Conservation (phyloP, 2,329 filamentous ascomycete species). For the Monosporascus sp. region DNA sequence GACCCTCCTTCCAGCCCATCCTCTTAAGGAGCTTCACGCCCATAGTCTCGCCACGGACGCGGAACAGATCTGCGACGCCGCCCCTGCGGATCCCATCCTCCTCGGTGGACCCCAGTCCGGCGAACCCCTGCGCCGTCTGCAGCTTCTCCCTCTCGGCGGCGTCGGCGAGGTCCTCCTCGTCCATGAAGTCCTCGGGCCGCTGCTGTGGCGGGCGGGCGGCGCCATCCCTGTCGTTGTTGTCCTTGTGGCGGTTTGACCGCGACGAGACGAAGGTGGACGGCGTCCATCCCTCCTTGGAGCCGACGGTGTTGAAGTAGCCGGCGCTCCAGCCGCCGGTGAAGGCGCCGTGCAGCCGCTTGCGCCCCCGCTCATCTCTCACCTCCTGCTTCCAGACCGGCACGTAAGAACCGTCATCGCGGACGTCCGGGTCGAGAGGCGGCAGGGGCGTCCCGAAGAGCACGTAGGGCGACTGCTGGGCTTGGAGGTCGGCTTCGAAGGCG, state of each 20-base stretch:
- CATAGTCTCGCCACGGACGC: slow-evolving; percentile 72
- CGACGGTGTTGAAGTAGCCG: slow-evolving; percentile 97
- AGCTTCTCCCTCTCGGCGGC: slow-evolving; percentile 72
- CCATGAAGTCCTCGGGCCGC: slow-evolving; percentile 90
- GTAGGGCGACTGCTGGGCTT: slow-evolving; percentile 64
- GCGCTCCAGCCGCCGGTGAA: slow-evolving; percentile 97
- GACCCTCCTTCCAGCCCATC: slow-evolving; percentile 95
- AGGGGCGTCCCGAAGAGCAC: slow-evolving; percentile 81
- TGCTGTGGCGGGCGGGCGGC: slow-evolving; percentile 34
- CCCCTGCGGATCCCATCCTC: slow-evolving; percentile 46
- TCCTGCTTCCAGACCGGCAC: slow-evolving; percentile 98
- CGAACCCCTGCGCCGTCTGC: slow-evolving; percentile 68
- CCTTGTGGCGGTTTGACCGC: slow-evolving; percentile 69
- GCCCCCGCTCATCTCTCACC: slow-evolving; percentile 84
- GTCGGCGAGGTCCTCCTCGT: slow-evolving; percentile 89
- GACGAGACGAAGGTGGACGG: slow-evolving; percentile 91
- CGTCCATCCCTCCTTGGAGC: slow-evolving; percentile 97
- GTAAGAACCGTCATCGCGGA: slow-evolving; percentile 85
- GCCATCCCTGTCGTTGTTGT: slow-evolving; percentile 36
- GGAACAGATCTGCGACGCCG: slow-evolving; percentile 65
- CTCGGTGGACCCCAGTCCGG: slow-evolving; percentile 66
- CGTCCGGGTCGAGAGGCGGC: slow-evolving; percentile 67
- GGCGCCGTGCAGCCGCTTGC: slow-evolving; percentile 88
- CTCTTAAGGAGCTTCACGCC: slow-evolving; percentile 77
- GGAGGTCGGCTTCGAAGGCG: slow-evolving; percentile 70